Base-by-base conservation (phyloP, 306 rosid genomes). In the Medicago arabica region DNA sequence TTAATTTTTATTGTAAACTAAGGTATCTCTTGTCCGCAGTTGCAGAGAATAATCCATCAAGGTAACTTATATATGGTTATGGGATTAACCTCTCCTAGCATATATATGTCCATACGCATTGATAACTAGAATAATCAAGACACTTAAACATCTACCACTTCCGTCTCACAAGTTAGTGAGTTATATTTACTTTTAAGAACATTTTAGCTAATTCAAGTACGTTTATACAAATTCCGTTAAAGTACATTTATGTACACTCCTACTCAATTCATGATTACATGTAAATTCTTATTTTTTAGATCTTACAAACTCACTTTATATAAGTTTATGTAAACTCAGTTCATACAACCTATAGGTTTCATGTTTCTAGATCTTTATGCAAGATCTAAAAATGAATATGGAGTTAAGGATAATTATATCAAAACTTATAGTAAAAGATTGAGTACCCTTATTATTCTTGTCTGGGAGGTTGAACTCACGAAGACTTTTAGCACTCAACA, bases 401-500 rank as follows among this genome's bases (percentile, higher is more conserved):
- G 13, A 43, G 49, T 43, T 43, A 10, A 43, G 15, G 49, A 43
- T 47, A 47, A 47, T 47, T 23, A 23, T 23, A 23, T 23, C 3
- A 23, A 23, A 23, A 23, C 28, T 23, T 23, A 21, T 21, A 2
- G 9, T 39, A 47, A 1, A 39, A 38, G 41, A 64, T 9, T 17
- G 69, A 66, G 36, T 46, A 44, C 59, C 18, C 34, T 58, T 58
- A 31, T 14, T 17, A 2, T 54, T 28, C 8, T 54, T 55, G 3
- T 61, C 58, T 2, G 19, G 21, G 14, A 47, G 3, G 58, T 18
- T 14, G 51, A 82, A 19, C 51, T 59, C 62, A 15, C 8, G 2
- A 1, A 75, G 61, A 4, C 78, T 78, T 8, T 78, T 13, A 3
- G 81, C 23, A 17, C 72, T 74, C 16, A 87, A 38, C 49, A 89